These are phyloP conservation scores for Vitis rupestris DNA, from an alignment of 164 flowering plant genomes.

Conservation along the genomic window DNA sequence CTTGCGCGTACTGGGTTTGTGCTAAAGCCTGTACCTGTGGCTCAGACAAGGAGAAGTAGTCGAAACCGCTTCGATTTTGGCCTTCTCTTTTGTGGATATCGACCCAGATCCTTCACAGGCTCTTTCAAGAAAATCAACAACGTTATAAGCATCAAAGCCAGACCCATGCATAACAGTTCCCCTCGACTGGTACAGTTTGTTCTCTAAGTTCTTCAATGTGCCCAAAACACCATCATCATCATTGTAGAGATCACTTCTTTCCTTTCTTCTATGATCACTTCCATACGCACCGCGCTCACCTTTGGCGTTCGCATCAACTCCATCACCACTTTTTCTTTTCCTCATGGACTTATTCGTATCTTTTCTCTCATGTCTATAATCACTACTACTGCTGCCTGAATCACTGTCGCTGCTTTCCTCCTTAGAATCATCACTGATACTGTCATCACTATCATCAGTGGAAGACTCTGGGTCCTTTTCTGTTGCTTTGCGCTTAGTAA, in stretches of 20 bases:
- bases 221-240: not conserved
- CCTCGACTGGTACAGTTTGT: slow-evolving; percentile 10
- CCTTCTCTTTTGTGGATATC: too few relatives aligned
- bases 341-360: too few relatives aligned
- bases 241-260: slow-evolving; percentile 5
- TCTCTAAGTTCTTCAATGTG: not conserved
- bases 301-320: too few relatives aligned
- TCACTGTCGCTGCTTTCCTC: slow-evolving; percentile 16
- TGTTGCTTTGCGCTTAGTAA: not conserved
- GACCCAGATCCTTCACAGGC: too few relatives aligned
- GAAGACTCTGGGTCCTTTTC: not conserved
- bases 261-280: slow-evolving; percentile 11
- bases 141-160: not conserved
- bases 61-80: too few relatives aligned
- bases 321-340: not conserved
- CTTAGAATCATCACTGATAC: slow-evolving; percentile 16
- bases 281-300: not conserved
- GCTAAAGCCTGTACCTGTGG: too few relatives aligned
- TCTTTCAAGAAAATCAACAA: too few relatives aligned
- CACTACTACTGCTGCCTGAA: slow-evolving; percentile 17
- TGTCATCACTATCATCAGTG: slow-evolving; percentile 21
- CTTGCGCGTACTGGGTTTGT: too few relatives aligned
- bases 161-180: slow-evolving; percentile 18
- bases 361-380: slow-evolving; percentile 3
- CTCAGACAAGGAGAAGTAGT: too few relatives aligned